Percentiles rank a stretch among this genome's conserved stretches.
Conservation (phyloP, 1,139 yeast genomes). For the Ogataea hybrid region DNA sequence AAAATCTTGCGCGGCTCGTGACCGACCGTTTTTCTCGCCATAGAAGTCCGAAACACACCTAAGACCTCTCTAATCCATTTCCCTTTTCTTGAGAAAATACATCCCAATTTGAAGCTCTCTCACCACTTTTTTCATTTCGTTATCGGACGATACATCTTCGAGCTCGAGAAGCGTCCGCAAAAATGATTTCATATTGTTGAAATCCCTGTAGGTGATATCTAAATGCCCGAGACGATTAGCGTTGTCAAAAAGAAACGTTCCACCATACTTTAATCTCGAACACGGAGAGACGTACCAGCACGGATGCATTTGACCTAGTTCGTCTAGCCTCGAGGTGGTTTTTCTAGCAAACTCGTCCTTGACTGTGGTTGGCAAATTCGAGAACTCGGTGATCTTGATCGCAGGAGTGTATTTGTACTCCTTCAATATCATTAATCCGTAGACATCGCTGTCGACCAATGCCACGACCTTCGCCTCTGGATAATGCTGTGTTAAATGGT, state of each 20-base stretch:
- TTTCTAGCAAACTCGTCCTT: not conserved
- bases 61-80: constrained; percentile 12
- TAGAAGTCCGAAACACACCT: constrained; percentile 10
- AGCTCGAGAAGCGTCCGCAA: constrained; percentile 15
- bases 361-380: not conserved
- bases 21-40: not conserved
- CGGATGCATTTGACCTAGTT: constrained; percentile 8
- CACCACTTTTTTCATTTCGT: constrained; percentile 25
- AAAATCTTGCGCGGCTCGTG: constrained; percentile 1
- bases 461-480: constrained; percentile 43
- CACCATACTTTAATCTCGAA: constrained; percentile 13
- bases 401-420: constrained; percentile 33
- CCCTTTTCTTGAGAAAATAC: constrained; percentile 29
- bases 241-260: constrained; percentile 17
- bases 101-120: constrained; percentile 46
- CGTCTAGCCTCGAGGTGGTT: constrained; percentile 5
- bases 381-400: constrained; percentile 2
- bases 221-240: constrained; percentile 19
- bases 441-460: constrained; percentile 61
- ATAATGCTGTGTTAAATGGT: constrained; percentile 43
- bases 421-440: constrained; percentile 61
- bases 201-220: constrained; percentile 27
- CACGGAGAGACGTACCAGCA: constrained; percentile 14
- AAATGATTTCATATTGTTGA: constrained; percentile 30
- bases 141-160: constrained; percentile 6